Percentiles rank a stretch among this genome's conserved stretches.
Conservation (phyloP, 2,329 filamentous ascomycete genomes). For the Alternaria arbusti region DNA sequence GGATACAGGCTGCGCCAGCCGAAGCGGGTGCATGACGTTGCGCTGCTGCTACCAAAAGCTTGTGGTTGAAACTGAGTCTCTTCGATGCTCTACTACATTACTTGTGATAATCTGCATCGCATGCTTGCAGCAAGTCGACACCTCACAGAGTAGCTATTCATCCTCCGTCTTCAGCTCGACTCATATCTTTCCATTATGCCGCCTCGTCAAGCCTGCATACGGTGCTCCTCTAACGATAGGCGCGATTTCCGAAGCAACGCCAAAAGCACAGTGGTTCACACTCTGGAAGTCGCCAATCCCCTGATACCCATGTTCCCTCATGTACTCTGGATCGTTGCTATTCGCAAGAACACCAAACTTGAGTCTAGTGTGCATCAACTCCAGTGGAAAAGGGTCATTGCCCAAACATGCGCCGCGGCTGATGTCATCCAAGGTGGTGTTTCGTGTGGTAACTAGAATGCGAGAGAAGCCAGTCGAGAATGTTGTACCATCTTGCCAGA, state of each 20-base stretch:
- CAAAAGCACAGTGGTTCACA: constrained; percentile 40
- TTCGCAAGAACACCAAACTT: constrained; percentile 48
- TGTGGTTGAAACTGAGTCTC: no score
- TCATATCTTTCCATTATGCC: not conserved
- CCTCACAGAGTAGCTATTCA: not conserved
- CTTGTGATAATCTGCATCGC: no score
- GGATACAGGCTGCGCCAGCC: not conserved
- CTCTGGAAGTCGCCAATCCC: constrained; percentile 20
- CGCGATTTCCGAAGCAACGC: constrained; percentile 35
- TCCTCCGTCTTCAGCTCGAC: not conserved
- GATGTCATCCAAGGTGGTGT: constrained; percentile 45
- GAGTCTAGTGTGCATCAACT: constrained; percentile 45
- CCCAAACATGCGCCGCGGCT: constrained; percentile 51
- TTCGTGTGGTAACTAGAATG: constrained; percentile 45
- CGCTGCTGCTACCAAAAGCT: no score
- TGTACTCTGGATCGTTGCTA: constrained; percentile 30
- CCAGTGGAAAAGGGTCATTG: constrained; percentile 48
- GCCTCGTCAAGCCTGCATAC: constrained; percentile 28
- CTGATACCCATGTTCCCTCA: constrained; percentile 25
- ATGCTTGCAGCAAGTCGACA: no score
- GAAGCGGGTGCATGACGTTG: not conserved
- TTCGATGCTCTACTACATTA: no score
- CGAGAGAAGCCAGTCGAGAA: constrained; percentile 44
- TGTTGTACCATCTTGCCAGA: constrained; percentile 45
- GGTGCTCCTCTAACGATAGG: constrained; percentile 27